phyloP scores from a whole-genome alignment of 2,329 filamentous ascomycete genomes.

The Penicillium rolfsii region DNA sequence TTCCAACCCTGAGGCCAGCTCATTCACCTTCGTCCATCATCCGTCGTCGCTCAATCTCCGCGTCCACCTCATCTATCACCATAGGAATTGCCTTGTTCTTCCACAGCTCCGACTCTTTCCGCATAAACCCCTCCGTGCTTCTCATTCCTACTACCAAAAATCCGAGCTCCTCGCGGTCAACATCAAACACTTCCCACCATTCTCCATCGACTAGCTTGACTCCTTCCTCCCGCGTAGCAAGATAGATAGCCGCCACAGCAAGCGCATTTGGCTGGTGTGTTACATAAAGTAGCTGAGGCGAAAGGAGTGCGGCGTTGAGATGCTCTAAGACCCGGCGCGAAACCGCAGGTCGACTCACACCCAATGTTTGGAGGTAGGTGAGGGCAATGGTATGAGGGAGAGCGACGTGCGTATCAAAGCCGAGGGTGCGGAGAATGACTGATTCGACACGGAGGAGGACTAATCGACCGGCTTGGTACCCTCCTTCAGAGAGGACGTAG shows the following conservation, averaged over 20 bases:
- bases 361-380: conserved; percentile 89
- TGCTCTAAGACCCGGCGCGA: conserved; percentile 71
- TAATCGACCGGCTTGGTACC: conserved; percentile 67
- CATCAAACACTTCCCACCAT: conserved; percentile 99
- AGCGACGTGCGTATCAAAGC: conserved; percentile 82
- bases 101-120: conserved; percentile 61
- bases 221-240: conserved; percentile 76
- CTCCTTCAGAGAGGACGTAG: conserved; percentile 73
- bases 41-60: conserved; percentile 61
- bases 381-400: conserved; percentile 84
- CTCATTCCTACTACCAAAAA: conserved; percentile 86
- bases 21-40: conserved; percentile 46
- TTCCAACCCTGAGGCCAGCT: conserved; percentile 16
- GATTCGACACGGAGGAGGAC: conserved; percentile 75
- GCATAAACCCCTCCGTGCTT: conserved; percentile 73
- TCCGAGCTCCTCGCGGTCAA: conserved; percentile 89
- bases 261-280: conserved; percentile 88
- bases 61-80: conserved; percentile 60
- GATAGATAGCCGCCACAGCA: conserved; percentile 86
- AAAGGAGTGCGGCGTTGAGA: conserved; percentile 83
- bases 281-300: conserved; percentile 84
- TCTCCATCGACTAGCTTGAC: conserved; percentile 79
- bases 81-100: conserved; percentile 59
- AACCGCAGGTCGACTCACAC: conserved; percentile 64
- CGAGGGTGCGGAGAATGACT: conserved; percentile 72